These are phyloP conservation scores for Bryum argenteum DNA, from an alignment of 225 moss, liverwort and hornwort genomes.

Conservation along the genomic window DNA sequence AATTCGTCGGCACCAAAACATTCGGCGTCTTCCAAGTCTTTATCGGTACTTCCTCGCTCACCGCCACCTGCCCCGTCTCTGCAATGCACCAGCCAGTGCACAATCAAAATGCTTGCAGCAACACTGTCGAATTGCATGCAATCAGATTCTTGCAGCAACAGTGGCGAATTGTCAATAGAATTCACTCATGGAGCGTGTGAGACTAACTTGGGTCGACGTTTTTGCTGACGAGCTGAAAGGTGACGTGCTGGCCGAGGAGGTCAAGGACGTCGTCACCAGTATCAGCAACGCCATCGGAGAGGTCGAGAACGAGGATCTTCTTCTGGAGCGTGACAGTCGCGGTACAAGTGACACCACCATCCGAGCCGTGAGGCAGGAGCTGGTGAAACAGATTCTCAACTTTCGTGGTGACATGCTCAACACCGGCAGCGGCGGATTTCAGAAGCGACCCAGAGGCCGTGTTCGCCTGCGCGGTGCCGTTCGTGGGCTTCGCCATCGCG, in stretches of 20 bases:
- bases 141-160: too few species aligned
- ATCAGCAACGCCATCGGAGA: slow-evolving; percentile 43
- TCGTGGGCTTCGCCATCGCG: slow-evolving; percentile 37
- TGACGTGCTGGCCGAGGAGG: slow-evolving; percentile 57
- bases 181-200: background rate
- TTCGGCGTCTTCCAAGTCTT: slow-evolving; percentile 58
- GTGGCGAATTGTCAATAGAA: too few species aligned
- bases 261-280: slow-evolving; percentile 64
- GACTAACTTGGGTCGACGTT: slow-evolving; percentile 61
- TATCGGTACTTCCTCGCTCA: slow-evolving; percentile 52
- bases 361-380: slow-evolving; percentile 11
- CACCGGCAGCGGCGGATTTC: slow-evolving; percentile 22
- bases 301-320: slow-evolving; percentile 50
- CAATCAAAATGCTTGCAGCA: too few species aligned
- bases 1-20: slow-evolving; percentile 47
- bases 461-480: slow-evolving; percentile 25
- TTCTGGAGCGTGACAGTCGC: slow-evolving; percentile 43
- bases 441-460: slow-evolving; percentile 25
- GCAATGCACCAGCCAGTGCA: background rate
- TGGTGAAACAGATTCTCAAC: slow-evolving; percentile 33
- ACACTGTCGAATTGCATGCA: too few species aligned
- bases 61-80: slow-evolving; percentile 47
- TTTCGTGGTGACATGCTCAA: slow-evolving; percentile 6
- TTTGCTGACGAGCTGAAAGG: slow-evolving; percentile 73
- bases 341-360: slow-evolving; percentile 2